These are phyloP conservation scores for Ilyonectria destructans DNA, from an alignment of 2,329 filamentous ascomycete species.

Conservation along the genomic window DNA sequence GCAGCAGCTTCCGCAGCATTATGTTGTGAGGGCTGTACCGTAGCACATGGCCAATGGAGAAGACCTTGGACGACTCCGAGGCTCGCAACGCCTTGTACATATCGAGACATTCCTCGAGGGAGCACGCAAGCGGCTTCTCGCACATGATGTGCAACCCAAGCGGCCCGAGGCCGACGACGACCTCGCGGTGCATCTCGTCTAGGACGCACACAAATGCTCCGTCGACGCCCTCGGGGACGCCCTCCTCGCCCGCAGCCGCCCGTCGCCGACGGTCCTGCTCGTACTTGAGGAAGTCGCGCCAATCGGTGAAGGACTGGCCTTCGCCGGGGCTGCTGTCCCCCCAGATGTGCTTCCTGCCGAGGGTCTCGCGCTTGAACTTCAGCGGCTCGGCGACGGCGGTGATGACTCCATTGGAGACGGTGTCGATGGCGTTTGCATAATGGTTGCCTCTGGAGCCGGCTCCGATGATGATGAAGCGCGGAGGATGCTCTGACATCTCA, in stretches of 20 bases:
- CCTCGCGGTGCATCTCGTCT: slow-evolving; percentile 90
- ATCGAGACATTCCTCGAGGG: slow-evolving; percentile 81
- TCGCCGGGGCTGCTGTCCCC: slow-evolving; percentile 64
- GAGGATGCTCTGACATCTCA: slow-evolving; percentile 65
- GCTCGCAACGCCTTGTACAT: slow-evolving; percentile 76
- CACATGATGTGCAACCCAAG: slow-evolving; percentile 88
- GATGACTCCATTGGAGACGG: slow-evolving; percentile 78
- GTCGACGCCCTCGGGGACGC: slow-evolving; percentile 71
- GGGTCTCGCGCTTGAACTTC: slow-evolving; percentile 80
- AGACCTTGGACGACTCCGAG: slow-evolving; percentile 66
- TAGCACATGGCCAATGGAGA: slow-evolving; percentile 94
- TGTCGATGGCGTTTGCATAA: slow-evolving; percentile 80
- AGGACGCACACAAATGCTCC: slow-evolving; percentile 79
- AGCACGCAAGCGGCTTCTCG: slow-evolving; percentile 93
- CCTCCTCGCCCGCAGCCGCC: slow-evolving; percentile 63
- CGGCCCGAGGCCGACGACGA: slow-evolving; percentile 81
- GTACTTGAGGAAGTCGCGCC: slow-evolving; percentile 83
- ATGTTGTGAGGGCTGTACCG: slow-evolving; percentile 95
- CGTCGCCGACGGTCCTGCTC: slow-evolving; percentile 75
- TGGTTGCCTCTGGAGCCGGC: slow-evolving; percentile 84
- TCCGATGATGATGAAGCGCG: slow-evolving; percentile 84
- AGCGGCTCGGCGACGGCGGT: slow-evolving; percentile 87
- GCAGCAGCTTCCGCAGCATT: slow-evolving; percentile 83
- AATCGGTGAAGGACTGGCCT: slow-evolving; percentile 81
- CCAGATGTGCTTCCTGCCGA: slow-evolving; percentile 85